Evolutionary conservation across 768 basidiomycete species (phyloP), one percentile per base, ranked within the genome.

Genomic region (Leucocoprinus birnbaumii): DNA sequence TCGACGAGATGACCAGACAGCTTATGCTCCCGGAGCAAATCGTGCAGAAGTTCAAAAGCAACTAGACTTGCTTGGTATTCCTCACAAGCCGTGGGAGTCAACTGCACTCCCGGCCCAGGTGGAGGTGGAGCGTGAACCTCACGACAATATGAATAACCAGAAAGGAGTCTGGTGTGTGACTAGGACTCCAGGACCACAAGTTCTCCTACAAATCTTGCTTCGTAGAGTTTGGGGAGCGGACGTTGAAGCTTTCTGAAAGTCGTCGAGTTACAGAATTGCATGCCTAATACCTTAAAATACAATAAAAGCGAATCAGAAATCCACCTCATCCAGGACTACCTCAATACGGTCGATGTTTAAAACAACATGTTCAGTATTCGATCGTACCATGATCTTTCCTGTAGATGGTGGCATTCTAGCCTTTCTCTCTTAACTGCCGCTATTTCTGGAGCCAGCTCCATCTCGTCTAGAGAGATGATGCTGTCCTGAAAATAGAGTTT

Each of bases 11-110:
- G 88, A 87, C 49, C 68, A 73, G 48, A 76, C 79, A n/a, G 85
- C 80, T 1, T 86, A 89, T 66, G 76, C 80, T 1, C 80, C 82
- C 1, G 87, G 87, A 7, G 72, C 73, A 13, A 90, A 85, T 65
- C 83, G 89, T 41, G 82, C 84, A 5, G 67, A 80, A 56, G 78
- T 84, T 1, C 87, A 89, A 60, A 75, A 75, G 26, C 71, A 76
- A 58, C 67, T 84, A 22, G 78, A 81, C 55, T 67, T 62, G 53
- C 65, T 61, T 57, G 63, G 62, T 45, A 38, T 51, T 40, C 67
- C 62, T 6, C 71, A 73, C 58, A 68, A 63, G 1, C 58, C 70
- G 16, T 71, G 75, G 67, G 82, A 84, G 64, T 80, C 82, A 6
- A 74, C 70, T 13, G 78, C 75, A 0, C 47, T 84, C 5, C 85